phyloP scores from a whole-genome alignment of 495 filamentous ascomycete genomes.

The Platismatia glauca region DNA sequence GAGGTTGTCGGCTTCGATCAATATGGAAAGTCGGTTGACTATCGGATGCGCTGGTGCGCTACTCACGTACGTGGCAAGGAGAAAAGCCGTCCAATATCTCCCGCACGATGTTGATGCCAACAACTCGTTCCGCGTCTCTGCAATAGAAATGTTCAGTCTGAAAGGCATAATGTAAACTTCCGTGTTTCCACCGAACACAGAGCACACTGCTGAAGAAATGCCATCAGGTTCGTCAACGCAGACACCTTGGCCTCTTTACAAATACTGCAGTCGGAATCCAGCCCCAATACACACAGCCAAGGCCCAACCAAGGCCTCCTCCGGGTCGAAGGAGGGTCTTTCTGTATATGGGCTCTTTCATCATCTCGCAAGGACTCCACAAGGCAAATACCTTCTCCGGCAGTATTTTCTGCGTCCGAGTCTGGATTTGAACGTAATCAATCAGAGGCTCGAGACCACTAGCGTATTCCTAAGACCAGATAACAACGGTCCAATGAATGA shows the following conservation, averaged over 20 bases:
- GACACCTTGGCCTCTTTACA: slow-evolving; percentile 78
- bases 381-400: slow-evolving; percentile 64
- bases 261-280: slow-evolving; percentile 73
- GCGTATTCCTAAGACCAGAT: slow-evolving; percentile 58
- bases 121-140: slow-evolving; percentile 48
- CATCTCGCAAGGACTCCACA: slow-evolving; percentile 73
- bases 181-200: neutral
- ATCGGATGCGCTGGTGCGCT: slow-evolving; percentile 83
- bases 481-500: slow-evolving; percentile 49
- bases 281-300: slow-evolving; percentile 77
- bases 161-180: slow-evolving; percentile 58
- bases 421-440: slow-evolving; percentile 56
- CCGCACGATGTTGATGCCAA: slow-evolving; percentile 44
- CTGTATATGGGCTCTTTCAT: slow-evolving; percentile 75
- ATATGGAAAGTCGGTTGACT: slow-evolving; percentile 65
- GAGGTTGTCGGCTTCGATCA: slow-evolving; percentile 62
- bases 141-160: slow-evolving; percentile 70
- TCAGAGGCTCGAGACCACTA: slow-evolving; percentile 64
- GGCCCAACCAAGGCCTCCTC: slow-evolving; percentile 58
- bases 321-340: slow-evolving; percentile 80
- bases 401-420: slow-evolving; percentile 79
- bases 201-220: slow-evolving; percentile 12
- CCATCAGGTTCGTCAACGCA: slow-evolving; percentile 61
- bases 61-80: slow-evolving; percentile 66
- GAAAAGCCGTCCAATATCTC: slow-evolving; percentile 50